Conservation (phyloP, 2,329 filamentous ascomycete genomes). For the Pestalotiopsis sp. region DNA sequence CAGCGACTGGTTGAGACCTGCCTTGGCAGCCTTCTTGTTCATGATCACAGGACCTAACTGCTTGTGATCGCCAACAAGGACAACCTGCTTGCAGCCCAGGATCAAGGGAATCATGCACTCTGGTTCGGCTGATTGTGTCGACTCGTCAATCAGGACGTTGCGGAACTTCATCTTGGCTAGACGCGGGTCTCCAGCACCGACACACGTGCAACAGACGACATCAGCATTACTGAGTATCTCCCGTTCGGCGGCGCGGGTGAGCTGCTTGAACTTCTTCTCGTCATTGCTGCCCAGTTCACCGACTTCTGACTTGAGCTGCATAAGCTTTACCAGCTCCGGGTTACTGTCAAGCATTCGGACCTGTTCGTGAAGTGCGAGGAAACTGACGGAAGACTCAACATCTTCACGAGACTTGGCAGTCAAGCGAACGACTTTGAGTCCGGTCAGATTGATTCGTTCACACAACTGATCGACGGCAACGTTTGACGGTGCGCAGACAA, state of each 20-base stretch:
- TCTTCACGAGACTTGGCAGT: slow-evolving; percentile 99
- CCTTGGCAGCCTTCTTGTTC: slow-evolving; percentile 99
- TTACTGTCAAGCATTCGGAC: slow-evolving; percentile 98
- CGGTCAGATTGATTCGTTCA: slow-evolving; percentile 92
- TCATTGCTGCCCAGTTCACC: slow-evolving; percentile 93
- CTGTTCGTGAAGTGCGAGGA: slow-evolving; percentile 93
- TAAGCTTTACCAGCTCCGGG: slow-evolving; percentile 87
- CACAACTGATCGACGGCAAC: slow-evolving; percentile 98
- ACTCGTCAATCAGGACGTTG: slow-evolving; percentile 97
- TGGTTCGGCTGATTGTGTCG: slow-evolving; percentile 95
- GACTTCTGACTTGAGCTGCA: slow-evolving; percentile 87
- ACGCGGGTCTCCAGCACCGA: slow-evolving; percentile 93
- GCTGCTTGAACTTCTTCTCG: slow-evolving; percentile 97
- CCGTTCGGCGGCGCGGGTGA: slow-evolving; percentile 90
- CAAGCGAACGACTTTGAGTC: slow-evolving; percentile 93
- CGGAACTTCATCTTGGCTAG: slow-evolving; percentile 97
- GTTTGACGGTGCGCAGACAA: slow-evolving; percentile 97
- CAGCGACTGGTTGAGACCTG: slow-evolving; percentile 95
- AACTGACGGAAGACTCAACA: slow-evolving; percentile 97
- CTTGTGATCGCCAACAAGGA: slow-evolving; percentile 98
- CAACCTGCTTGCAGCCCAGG: slow-evolving; percentile 96
- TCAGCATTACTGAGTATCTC: slow-evolving; percentile 95
- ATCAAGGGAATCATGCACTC: slow-evolving; percentile 99
- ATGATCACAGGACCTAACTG: slow-evolving; percentile 98
- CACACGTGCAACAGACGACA: slow-evolving; percentile 98